Evolutionary conservation across 352 stramenopile species (phyloP), one percentile per base, ranked within the genome.

Genomic region (Pythium sukuiense): DNA sequence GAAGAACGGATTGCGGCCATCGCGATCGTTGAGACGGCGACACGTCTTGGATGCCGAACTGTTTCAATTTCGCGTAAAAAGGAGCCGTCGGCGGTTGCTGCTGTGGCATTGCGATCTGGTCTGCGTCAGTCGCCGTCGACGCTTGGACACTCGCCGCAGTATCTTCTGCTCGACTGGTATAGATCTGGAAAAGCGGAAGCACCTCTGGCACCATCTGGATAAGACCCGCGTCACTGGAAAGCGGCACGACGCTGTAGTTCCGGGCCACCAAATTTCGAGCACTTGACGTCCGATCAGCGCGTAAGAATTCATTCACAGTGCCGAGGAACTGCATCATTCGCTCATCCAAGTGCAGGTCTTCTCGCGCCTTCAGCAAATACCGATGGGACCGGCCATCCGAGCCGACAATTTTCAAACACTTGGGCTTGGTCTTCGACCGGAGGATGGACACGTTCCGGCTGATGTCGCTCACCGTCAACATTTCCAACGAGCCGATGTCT

Each of bases 271-370:
- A 66, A 59, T 87, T 73, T 37, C 86, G 75, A 55, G 61, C 59
- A 35, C 54, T 68, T 27, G 83, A 73, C n/a, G 59, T 55, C 0
- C 69, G 67, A 72, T 93, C 77, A 29, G 77, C 73, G 33, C 61
- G 58, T 46, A 97, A 61, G 27, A 95, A 85, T 16, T 76, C 74
- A 63, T 97, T 97, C 20, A 85, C 79, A 33, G 83, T 81, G 30
- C 63, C 66, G 43, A 97, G 67, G 45, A 95, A 89, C 74, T 97
- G 90, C 90, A 97, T 97, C 54, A 97, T 83, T 6, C 90, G 81
- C 63, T 96, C 88, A 63, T 97, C 90, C 26, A 97, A 75, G 20
- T 87, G 87, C 32, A 97, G 70, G 63, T 97, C 90, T 71, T 97
- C 90, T 18, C 84, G 73, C 3, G 89, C 86, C 55, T 97, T 97